Evolutionary conservation across 805 yeast species (phyloP), one percentile per base, ranked within the genome.

Genomic region (Hyphopichia homilentoma): DNA sequence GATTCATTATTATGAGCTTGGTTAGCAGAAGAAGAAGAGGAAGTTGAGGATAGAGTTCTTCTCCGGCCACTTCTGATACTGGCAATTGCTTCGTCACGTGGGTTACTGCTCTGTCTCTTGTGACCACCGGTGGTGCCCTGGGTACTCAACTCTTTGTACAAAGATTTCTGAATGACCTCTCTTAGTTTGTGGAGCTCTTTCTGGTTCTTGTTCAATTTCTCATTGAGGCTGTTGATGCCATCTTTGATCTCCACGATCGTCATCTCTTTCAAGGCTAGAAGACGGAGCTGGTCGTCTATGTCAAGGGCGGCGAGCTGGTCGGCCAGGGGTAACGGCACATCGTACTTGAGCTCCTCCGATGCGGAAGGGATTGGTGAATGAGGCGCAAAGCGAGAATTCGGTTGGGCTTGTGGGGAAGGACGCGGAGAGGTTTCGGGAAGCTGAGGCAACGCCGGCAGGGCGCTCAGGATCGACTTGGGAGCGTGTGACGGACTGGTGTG

Each of bases 221-320:
- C 44, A 14, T 46, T 50, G 45, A 81, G 37, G 15, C 61, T 68
- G 26, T 68, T 70, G 16, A 80, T 68, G 29, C 65, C 60, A 42
- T 76, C 79, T 40, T 77, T 80, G 26, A 81, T 54, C 43, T 82
- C 88, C 30, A 82, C 70, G 18, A 82, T 61, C 16, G 72, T 73
- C 74, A 79, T 74, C 49, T 83, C 93, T 47, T 80, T 82, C 25
- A 75, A 60, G 0, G 90, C 90, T 27, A 83, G 57, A 6, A 69
- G 58, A 39, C 85, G 67, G 30, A 82, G 55, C 30, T 79, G 73
- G 4, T 70, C 75, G 36, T 75, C 77, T 5, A 80, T 60, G 25
- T 68, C 77, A 35, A 56, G 32, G 6, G 30, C 32, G 6, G 35
- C 30, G 9, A 65, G 46, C 28, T 55, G 56, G 16, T 54, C 61